phyloP scores from a whole-genome alignment of 2,329 filamentous ascomycete genomes.

The Penicillium italicum region DNA sequence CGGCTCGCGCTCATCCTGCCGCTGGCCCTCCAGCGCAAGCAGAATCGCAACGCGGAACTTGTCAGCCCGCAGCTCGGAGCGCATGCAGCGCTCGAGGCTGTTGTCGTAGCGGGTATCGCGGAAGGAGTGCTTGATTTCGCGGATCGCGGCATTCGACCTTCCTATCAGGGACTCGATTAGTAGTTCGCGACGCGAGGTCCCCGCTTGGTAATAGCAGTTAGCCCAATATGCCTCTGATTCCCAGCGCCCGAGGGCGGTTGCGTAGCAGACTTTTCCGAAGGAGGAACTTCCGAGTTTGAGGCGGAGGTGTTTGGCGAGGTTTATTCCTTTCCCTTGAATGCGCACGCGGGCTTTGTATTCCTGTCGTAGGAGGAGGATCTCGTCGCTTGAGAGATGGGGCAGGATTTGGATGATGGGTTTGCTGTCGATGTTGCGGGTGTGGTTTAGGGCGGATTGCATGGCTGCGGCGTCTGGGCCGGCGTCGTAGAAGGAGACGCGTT shows the following conservation, averaged over 20 bases:
- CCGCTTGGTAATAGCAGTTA: slow-evolving; percentile 94
- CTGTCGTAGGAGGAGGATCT: slow-evolving; percentile 77
- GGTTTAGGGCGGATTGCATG: slow-evolving; percentile 70
- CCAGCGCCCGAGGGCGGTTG: slow-evolving; percentile 83
- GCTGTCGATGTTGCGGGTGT: slow-evolving; percentile 63
- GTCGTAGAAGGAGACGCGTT: slow-evolving; percentile 76
- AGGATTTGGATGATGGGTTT: slow-evolving; percentile 76
- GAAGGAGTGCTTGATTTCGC: slow-evolving; percentile 81
- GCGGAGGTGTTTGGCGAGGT: slow-evolving; percentile 51
- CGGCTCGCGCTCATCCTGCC: slow-evolving; percentile 76
- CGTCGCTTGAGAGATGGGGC: slow-evolving; percentile 77
- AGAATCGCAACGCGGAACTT: slow-evolving; percentile 91
- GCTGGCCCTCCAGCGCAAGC: slow-evolving; percentile 72
- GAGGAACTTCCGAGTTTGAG: slow-evolving; percentile 47
- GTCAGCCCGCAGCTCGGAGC: slow-evolving; percentile 86
- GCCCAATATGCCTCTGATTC: slow-evolving; percentile 97
- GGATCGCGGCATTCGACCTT: slow-evolving; percentile 80
- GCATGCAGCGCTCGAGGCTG: slow-evolving; percentile 78
- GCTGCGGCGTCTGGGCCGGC: slow-evolving; percentile 72
- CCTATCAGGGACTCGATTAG: slow-evolving; percentile 93
- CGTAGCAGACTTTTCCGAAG: slow-evolving; percentile 88
- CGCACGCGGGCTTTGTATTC: slow-evolving; percentile 92
- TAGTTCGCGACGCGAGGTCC: slow-evolving; percentile 78
- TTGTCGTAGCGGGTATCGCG: slow-evolving; percentile 88
- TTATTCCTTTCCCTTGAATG: slow-evolving; percentile 47